Conservation (phyloP, 306 rosid species). For the Quercus mongolica region DNA sequence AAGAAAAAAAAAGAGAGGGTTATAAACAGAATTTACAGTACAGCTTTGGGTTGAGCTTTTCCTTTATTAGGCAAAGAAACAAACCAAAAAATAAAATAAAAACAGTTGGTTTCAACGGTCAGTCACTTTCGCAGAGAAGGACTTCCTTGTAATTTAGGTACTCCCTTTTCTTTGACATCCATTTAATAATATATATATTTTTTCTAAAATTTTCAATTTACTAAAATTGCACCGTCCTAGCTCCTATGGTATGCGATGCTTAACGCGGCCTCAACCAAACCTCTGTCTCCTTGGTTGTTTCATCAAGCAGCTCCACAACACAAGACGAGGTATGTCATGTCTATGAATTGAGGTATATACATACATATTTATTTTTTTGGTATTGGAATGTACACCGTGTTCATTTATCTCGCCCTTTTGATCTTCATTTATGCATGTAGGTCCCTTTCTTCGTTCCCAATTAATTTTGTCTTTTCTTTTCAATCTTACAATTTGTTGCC, state of each 20-base stretch:
- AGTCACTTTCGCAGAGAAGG: constrained; percentile 8
- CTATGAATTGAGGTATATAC: too few relatives aligned
- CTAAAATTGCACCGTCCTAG: constrained; percentile 13
- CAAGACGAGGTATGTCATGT: constrained; percentile 39
- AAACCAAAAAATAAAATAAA: background rate
- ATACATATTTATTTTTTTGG: background rate
- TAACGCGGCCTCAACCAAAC: background rate
- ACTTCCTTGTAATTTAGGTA: constrained; percentile 36
- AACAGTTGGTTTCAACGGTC: constrained; percentile 55
- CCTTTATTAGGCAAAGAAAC: constrained; percentile 24
- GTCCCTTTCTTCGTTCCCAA: background rate
- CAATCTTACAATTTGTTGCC: background rate
- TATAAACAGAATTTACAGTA: background rate
- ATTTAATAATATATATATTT: background rate
- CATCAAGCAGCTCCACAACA: constrained; percentile 22
- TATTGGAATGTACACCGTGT: constrained; percentile 3
- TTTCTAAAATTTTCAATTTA: background rate
- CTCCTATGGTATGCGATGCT: too few relatives aligned
- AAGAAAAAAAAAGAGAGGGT: background rate
- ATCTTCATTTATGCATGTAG: background rate
- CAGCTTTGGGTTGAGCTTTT: background rate
- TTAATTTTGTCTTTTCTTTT: background rate
- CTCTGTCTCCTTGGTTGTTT: constrained; percentile 22
- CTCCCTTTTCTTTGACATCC: background rate
- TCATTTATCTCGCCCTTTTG: background rate